Base-by-base conservation (phyloP, 768 basidiomycete genomes). In the Artomyces pyxidatus region DNA sequence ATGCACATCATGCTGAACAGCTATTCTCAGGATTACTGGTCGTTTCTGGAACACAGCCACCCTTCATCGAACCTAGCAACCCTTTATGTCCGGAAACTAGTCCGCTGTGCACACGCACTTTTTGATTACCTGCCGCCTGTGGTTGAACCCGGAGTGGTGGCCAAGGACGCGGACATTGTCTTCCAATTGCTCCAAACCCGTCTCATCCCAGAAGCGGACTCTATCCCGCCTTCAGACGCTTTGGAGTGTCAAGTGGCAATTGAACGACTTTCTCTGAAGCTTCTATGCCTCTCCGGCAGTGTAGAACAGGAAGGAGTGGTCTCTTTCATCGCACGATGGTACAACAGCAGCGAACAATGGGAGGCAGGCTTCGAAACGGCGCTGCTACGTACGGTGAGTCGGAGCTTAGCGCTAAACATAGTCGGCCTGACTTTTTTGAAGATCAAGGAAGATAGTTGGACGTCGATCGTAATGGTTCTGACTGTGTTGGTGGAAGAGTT, bases 81-180 rank as follows among this genome's bases (percentile, higher is more conserved):
- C 4, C 73, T 82, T 26, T 70, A 75, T 45, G 63, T 67, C 21
- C 72, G 76, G 17, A 77, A 74, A 47, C 59, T 85, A 12, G 65
- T 61, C 30, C 61, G 61, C 38, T 70, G 74, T 60, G 56, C 66
- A 40, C 63, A 60, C 30, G 60, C 65, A 47, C 52, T 67, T 46
- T 50, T 68, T 21, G 43, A 52, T 21, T 43, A 73, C 30, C 56
- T 72, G 5, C 59, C 48, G n/a, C 57, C 47, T 22, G 57, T 56
- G 23, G 52, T 56, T 40, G 53, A 58, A 25, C 17, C 47, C 3
- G 32, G 47, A 35, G 45, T 53, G 11, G 46, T 51, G 6, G 45
- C 48, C 1, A 47, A 37, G 10, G 64, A 73, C 47, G 64, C 60
- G 1, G 58, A 62, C 14, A 54, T 64, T 28, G 62, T 75, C 14